Conservation (phyloP, 2,329 filamentous ascomycete genomes). For the Botryotinia convoluta region DNA sequence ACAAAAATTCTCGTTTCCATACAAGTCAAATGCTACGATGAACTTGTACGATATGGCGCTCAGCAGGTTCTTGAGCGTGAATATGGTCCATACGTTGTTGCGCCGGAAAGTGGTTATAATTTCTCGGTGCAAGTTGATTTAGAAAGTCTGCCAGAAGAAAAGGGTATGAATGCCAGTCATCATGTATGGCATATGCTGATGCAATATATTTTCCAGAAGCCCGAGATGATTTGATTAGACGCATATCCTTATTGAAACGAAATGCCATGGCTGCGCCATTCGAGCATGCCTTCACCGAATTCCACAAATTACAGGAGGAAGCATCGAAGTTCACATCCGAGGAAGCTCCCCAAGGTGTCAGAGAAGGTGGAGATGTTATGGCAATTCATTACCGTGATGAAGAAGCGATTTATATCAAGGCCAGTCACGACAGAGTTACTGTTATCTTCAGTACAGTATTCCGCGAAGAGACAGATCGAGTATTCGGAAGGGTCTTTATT, state of each 20-base stretch:
- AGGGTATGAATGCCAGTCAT: conserved; percentile 50
- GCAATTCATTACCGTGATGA: conserved; percentile 98
- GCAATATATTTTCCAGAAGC: conserved; percentile 52
- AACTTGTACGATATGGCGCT: conserved; percentile 90
- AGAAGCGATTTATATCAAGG: conserved; percentile 98
- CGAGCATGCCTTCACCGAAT: conserved; percentile 93
- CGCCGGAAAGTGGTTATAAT: conserved; percentile 87
- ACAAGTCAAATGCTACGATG: conserved; percentile 89
- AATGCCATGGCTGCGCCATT: conserved; percentile 99
- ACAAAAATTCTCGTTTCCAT: conserved; percentile 93
- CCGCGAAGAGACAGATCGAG: conserved; percentile 92
- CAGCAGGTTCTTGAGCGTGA: conserved; percentile 88
- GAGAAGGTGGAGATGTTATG: conserved; percentile 89
- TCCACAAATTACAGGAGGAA: conserved; percentile 80
- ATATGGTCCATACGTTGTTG: conserved; percentile 87
- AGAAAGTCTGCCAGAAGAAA: conserved; percentile 77
- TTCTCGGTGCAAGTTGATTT: conserved; percentile 92
- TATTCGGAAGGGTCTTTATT: conserved; percentile 97
- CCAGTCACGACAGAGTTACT: conserved; percentile 93
- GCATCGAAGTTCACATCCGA: conserved; percentile 92
- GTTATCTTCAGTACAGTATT: conserved; percentile 99
- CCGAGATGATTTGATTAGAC: conserved; percentile 79
- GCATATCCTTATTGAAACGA: conserved; percentile 89
- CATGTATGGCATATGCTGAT: conserved; percentile 18
- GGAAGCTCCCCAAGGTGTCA: conserved; percentile 84